A percentile compares a stretch with the other conserved stretches of the same genome.
phyloP scores from a whole-genome alignment of 352 stramenopile genomes.

The Globisporangium viniferum region DNA sequence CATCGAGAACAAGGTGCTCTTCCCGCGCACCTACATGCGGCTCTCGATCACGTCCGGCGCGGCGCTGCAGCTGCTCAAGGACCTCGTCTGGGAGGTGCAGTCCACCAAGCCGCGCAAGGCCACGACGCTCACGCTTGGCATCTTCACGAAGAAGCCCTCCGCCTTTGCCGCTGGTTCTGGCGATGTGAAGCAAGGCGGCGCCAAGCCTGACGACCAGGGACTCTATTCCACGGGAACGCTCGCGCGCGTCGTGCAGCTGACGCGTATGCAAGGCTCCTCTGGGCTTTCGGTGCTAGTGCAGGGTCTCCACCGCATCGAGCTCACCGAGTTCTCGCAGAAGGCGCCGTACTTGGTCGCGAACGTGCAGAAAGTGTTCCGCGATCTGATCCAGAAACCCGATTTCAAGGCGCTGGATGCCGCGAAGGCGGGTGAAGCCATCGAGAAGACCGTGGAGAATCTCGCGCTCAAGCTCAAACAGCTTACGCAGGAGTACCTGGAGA shows the following conservation, averaged over 20 bases:
- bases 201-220: constrained; percentile 18
- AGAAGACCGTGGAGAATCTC: constrained; percentile 31
- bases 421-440: constrained; percentile 11
- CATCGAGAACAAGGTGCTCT: constrained; percentile 69
- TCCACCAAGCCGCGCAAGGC: constrained; percentile 40
- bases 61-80: constrained; percentile 72
- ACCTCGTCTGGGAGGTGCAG: constrained; percentile 73
- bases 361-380: constrained; percentile 29
- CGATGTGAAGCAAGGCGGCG: constrained; percentile 15
- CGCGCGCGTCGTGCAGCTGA: constrained; percentile 74
- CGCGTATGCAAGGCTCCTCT: constrained; percentile 44
- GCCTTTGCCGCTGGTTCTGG: background rate
- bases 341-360: constrained; percentile 56
- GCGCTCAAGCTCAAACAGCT: constrained; percentile 56
- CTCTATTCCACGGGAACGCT: constrained; percentile 62
- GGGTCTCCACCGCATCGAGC: constrained; percentile 47
- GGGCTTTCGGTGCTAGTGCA: constrained; percentile 73
- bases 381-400: constrained; percentile 16
- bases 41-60: constrained; percentile 59
- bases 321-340: constrained; percentile 46
- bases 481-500: constrained; percentile 64
- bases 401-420: constrained; percentile 10
- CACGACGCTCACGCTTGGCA: constrained; percentile 48
- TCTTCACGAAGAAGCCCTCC: constrained; percentile 49
- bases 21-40: constrained; percentile 71